Evolutionary conservation across 768 basidiomycete genomes (phyloP).

Genomic region (Chalciporus chontae): DNA sequence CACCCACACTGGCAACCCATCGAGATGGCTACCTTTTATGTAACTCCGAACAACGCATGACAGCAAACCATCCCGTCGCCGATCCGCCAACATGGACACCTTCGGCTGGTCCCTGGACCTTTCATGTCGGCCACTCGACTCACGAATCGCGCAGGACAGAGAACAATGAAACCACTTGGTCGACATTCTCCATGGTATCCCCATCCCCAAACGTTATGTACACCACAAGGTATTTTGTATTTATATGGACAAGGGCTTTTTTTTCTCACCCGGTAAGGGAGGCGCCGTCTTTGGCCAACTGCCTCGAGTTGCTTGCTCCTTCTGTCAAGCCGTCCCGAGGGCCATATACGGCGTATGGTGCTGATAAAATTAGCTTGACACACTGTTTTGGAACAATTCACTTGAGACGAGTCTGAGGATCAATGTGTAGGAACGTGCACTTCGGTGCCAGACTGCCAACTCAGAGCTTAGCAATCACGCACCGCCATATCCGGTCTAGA

Average conservation of each 20-base stretch:
- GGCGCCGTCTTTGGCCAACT: background rate
- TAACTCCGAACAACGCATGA: background rate
- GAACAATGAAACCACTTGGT: background rate
- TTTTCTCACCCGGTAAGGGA: background rate
- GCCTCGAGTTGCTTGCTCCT: background rate
- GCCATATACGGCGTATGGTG: no score
- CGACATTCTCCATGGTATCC: background rate
- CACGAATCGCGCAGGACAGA: no score
- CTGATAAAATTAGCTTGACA: background rate
- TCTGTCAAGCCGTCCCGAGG: background rate
- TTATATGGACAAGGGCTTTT: background rate
- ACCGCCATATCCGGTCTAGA: background rate
- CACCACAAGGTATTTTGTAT: background rate
- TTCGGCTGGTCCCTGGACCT: background rate
- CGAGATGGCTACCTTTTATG: constrained; percentile 1
- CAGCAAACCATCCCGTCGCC: no score
- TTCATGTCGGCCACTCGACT: no score
- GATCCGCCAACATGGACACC: no score
- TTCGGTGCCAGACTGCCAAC: no score
- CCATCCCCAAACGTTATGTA: background rate
- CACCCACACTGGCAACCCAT: background rate
- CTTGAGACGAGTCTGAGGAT: no score
- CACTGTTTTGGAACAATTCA: background rate
- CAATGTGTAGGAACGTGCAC: background rate
- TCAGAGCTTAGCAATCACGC: no score